Conservation (phyloP, 2,329 filamentous ascomycete species). For the Tolypocladium endophyticum region DNA sequence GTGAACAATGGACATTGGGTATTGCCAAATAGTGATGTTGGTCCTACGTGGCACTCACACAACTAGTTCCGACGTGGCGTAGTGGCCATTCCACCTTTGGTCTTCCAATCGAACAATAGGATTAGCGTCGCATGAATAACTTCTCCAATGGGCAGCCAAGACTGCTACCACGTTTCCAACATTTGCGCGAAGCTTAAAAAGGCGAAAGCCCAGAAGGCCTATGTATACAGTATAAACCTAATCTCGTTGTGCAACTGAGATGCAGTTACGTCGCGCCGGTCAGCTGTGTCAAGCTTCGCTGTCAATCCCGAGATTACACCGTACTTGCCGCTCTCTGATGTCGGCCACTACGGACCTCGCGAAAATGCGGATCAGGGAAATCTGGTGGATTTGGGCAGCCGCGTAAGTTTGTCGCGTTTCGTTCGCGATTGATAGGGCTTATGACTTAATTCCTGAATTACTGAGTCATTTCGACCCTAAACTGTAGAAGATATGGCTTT, state of each 20-base stretch:
- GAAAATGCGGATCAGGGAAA: background rate
- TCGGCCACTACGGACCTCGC: background rate
- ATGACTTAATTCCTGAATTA: too few relatives aligned
- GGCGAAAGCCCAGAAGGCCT: background rate
- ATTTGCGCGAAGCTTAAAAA: too few relatives aligned
- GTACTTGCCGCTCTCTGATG: background rate
- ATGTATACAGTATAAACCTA: background rate
- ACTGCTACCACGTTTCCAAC: background rate
- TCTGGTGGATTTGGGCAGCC: background rate
- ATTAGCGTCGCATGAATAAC: background rate
- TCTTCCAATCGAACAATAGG: background rate
- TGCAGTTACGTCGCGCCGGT: background rate
- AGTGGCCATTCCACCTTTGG: background rate
- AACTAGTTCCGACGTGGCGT: background rate
- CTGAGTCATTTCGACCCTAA: too few relatives aligned
- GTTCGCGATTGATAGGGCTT: background rate
- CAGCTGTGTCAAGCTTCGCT: background rate
- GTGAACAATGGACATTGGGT: background rate
- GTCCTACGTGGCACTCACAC: background rate
- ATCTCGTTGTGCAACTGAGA: background rate
- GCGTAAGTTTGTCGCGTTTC: background rate
- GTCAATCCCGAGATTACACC: too few relatives aligned
- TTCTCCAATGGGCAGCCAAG: background rate
- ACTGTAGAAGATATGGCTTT: background rate
- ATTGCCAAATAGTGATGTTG: background rate